Base-by-base conservation (phyloP, 2,329 filamentous ascomycete species). In the Aspergillus costaricaensis region DNA sequence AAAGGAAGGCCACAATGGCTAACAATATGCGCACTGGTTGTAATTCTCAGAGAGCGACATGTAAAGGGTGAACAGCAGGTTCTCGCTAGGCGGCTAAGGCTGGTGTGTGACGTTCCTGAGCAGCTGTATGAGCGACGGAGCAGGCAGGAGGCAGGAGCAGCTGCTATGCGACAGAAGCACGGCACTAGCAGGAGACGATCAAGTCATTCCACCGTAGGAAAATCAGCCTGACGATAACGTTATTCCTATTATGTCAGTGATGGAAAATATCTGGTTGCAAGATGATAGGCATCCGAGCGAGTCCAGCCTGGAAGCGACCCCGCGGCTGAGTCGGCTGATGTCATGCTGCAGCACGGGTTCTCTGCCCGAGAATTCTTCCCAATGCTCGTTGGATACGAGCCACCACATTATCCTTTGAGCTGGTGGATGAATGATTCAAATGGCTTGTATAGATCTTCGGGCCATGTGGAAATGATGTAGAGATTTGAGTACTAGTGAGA, bases 271-370 rank as follows among this genome's bases (percentile, higher is more conserved):
- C 15, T 25, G 30, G 27, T 17, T 50, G 47, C 48, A 27, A 23
- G 48, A 39, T 58, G 55, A 50, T 32, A 12, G 47, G 47, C 47
- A 30, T 50, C 47, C 27, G 47, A 50, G 47, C 30, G 15, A 27
- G 41, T 23, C 36, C 59, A 55, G 60, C 44, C 56, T 62, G 61
- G 47, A 60, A 60, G 55, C 47, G 57, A 68, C 66, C 69, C 68
- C 66, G 67, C 68, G 67, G 64, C 64, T 65, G 60, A 50, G 55
- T 62, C 59, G 65, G 66, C 68, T 73, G 70, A 73, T 73, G 70
- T 73, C 70, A 71, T 67, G 62, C 67, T 61, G 61, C 62, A 67
- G 59, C 61, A 88, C 84, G 32, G 85, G 84, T 0, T 78, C 79
- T 6, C 54, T 62, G 51, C 50, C 54, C 55, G 39, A 50, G 25